phyloP scores from a whole-genome alignment of 2,329 filamentous ascomycete genomes.

The Colletotrichum lindemuthianum region DNA sequence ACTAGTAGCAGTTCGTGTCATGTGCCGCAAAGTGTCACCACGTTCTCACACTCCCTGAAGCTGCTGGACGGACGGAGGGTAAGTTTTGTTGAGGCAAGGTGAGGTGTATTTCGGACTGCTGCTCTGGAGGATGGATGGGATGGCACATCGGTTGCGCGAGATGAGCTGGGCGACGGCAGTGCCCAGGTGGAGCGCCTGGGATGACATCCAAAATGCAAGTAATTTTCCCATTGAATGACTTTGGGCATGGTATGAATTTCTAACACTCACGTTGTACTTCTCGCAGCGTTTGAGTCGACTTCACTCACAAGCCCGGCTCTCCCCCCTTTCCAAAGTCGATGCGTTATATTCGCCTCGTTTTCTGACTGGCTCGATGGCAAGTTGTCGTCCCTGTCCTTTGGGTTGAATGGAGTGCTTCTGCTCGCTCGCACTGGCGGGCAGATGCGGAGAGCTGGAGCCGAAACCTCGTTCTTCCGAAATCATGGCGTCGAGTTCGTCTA shows the following conservation, averaged over 20 bases:
- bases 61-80: background rate
- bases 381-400: slow-evolving; percentile 5
- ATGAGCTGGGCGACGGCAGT: slow-evolving; percentile 24
- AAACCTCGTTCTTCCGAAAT: background rate
- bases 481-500: background rate
- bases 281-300: background rate
- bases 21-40: slow-evolving; percentile 31
- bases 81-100: slow-evolving; percentile 29
- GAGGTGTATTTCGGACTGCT: background rate
- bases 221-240: too few relatives aligned
- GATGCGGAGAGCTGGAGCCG: background rate
- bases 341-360: slow-evolving; percentile 4
- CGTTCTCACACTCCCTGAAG: slow-evolving; percentile 26
- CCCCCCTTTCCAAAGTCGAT: slow-evolving; percentile 11
- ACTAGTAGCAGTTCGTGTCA: slow-evolving; percentile 28
- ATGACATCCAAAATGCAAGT: background rate
- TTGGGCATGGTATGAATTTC: slow-evolving; percentile 10
- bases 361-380: slow-evolving; percentile 11
- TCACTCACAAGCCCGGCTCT: background rate
- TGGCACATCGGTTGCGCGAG: slow-evolving; percentile 16
- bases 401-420: slow-evolving; percentile 1
- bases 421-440: slow-evolving; percentile 8
- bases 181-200: slow-evolving; percentile 23
- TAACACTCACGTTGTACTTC: slow-evolving; percentile 9
- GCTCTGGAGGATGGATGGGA: background rate